A percentile compares a stretch with the other conserved stretches of the same genome.
phyloP scores from a whole-genome alignment of 2,329 filamentous ascomycete species.

The Colletotrichum sojae region DNA sequence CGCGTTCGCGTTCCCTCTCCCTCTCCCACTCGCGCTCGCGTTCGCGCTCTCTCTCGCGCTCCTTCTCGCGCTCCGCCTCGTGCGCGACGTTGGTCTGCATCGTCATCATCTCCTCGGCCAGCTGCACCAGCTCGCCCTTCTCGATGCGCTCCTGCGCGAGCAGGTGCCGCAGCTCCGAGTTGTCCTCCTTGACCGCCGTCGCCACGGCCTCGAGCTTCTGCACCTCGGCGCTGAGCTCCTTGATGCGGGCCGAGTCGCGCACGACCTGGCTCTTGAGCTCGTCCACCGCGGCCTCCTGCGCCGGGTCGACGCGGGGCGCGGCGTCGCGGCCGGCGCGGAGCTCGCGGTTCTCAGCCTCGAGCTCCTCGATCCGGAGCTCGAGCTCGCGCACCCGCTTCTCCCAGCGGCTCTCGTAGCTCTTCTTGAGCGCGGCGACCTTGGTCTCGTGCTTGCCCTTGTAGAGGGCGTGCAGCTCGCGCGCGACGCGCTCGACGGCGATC shows the following conservation, averaged over 20 bases:
- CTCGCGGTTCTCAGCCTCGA: slow-evolving; percentile 81
- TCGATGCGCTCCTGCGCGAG: slow-evolving; percentile 84
- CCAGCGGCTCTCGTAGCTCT: slow-evolving; percentile 87
- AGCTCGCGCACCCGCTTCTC: slow-evolving; percentile 89
- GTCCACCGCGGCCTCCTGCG: slow-evolving; percentile 61
- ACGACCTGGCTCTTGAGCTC: slow-evolving; percentile 72
- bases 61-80: slow-evolving; percentile 26
- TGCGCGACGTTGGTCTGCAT: slow-evolving; percentile 68
- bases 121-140: slow-evolving; percentile 85
- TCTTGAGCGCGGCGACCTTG: slow-evolving; percentile 92
- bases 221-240: slow-evolving; percentile 80
- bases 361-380: slow-evolving; percentile 77
- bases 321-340: slow-evolving; percentile 76
- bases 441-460: slow-evolving; percentile 99
- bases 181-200: slow-evolving; percentile 77
- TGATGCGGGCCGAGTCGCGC: slow-evolving; percentile 76
- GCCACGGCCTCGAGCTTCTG: slow-evolving; percentile 83
- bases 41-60: slow-evolving; percentile 23
- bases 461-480: slow-evolving; percentile 90
- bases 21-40: slow-evolving; percentile 15
- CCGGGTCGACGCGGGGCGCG: slow-evolving; percentile 70
- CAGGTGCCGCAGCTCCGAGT: slow-evolving; percentile 73
- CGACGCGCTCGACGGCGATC: slow-evolving; percentile 88
- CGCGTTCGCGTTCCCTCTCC: slow-evolving; percentile 37
- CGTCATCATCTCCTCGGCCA: slow-evolving; percentile 87